phyloP scores from a whole-genome alignment of 1,139 yeast genomes.

The Kodamaea sp. region DNA sequence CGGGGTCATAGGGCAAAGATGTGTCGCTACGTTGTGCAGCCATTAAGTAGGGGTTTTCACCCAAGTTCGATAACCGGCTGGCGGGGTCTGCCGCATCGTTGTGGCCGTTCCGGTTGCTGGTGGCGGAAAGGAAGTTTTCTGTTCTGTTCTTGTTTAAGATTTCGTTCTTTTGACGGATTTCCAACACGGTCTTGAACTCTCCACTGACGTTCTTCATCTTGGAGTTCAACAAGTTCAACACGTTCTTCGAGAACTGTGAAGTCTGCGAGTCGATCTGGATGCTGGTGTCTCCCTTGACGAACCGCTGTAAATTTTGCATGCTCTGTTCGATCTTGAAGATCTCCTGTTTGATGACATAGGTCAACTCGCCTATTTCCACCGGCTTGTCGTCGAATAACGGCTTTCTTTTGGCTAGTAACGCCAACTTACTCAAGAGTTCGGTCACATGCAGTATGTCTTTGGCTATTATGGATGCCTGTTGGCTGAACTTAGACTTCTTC shows the following conservation, averaged over 20 bases:
- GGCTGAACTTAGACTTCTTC: slow-evolving; percentile 69
- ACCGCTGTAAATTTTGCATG: slow-evolving; percentile 64
- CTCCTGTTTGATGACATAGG: slow-evolving; percentile 91
- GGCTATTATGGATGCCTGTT: slow-evolving; percentile 81
- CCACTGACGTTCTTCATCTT: slow-evolving; percentile 91
- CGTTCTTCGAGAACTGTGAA: slow-evolving; percentile 77
- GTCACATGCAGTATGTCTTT: slow-evolving; percentile 90
- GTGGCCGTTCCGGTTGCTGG: slow-evolving; percentile 33
- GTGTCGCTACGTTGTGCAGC: slow-evolving; percentile 17
- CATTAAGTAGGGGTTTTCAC: slow-evolving; percentile 46
- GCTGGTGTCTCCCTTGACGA: slow-evolving; percentile 48
- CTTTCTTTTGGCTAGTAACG: slow-evolving; percentile 81
- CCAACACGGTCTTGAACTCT: slow-evolving; percentile 85
- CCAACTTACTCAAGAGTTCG: slow-evolving; percentile 75
- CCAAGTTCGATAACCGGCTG: slow-evolving; percentile 20
- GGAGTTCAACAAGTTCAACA: slow-evolving; percentile 80
- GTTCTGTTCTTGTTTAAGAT: slow-evolving; percentile 78
- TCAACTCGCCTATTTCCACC: slow-evolving; percentile 87
- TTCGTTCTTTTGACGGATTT: slow-evolving; percentile 83
- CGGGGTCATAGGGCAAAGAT: slow-evolving; percentile 35
- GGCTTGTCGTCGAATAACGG: slow-evolving; percentile 96
- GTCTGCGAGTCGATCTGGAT: slow-evolving; percentile 59
- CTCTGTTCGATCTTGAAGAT: slow-evolving; percentile 82
- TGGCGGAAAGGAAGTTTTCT: slow-evolving; percentile 71
- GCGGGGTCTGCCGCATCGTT: slow-evolving; percentile 29